These are phyloP conservation scores for Volvariella volvacea DNA, from an alignment of 1,284 basidiomycete genomes.

Conservation along the genomic window DNA sequence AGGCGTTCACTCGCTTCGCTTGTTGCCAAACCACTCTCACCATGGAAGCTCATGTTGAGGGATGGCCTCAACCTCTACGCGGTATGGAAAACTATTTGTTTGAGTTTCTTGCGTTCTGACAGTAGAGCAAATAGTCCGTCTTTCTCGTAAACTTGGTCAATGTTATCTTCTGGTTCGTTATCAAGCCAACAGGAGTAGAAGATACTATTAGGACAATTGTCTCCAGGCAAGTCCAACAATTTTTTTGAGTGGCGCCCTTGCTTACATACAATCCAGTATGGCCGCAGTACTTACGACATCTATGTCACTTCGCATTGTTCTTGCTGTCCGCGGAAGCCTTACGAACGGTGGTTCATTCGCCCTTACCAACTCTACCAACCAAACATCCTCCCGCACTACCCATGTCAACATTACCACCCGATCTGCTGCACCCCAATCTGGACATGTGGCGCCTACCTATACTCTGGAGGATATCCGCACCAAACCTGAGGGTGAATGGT, in stretches of 20 bases:
- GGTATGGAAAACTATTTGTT: slow-evolving; percentile 39
- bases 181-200: slow-evolving; percentile 47
- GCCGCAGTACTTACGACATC: slow-evolving; percentile 76
- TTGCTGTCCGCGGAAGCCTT: slow-evolving; percentile 68
- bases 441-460: slow-evolving; percentile 43
- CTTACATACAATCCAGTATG: slow-evolving; percentile 40
- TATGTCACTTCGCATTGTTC: slow-evolving; percentile 78
- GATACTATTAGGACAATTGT: slow-evolving; percentile 78
- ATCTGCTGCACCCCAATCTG: slow-evolving; percentile 30
- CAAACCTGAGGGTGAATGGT: slow-evolving; percentile 43
- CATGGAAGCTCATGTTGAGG: slow-evolving; percentile 81
- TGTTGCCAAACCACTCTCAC: slow-evolving; percentile 45
- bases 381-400: slow-evolving; percentile 36
- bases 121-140: slow-evolving; percentile 39
- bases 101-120: slow-evolving; percentile 5
- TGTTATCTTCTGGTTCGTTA: slow-evolving; percentile 77
- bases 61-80: slow-evolving; percentile 80
- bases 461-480: slow-evolving; percentile 58
- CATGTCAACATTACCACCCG: slow-evolving; percentile 41
- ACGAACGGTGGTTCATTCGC: slow-evolving; percentile 62
- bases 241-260: background rate
- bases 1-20: slow-evolving; percentile 58
- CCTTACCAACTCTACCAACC: slow-evolving; percentile 39
- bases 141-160: slow-evolving; percentile 73
- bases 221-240: slow-evolving; percentile 33